Percentiles rank a stretch among this genome's conserved stretches.
These are phyloP conservation scores for Tulasnella sp. DNA, from an alignment of 768 basidiomycete genomes.

Conservation along the genomic window DNA sequence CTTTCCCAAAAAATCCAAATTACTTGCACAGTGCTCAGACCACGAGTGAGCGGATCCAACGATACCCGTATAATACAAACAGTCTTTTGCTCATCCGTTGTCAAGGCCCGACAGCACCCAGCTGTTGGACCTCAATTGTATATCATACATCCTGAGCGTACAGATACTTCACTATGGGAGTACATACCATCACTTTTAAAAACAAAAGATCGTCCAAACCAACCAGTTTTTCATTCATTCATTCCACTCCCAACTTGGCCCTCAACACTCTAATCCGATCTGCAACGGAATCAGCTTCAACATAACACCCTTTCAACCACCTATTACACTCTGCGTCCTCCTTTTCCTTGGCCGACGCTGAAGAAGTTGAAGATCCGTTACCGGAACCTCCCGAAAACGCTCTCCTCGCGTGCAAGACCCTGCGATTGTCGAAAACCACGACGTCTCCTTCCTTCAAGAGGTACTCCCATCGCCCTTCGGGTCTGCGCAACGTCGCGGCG, in stretches of 20 bases:
- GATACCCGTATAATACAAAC: too few relatives aligned
- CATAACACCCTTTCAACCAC: slow-evolving; percentile 78
- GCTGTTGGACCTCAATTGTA: not conserved
- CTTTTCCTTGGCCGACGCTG: slow-evolving; percentile 35
- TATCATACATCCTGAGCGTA: not conserved
- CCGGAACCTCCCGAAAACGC: slow-evolving; percentile 49
- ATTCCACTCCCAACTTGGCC: not conserved
- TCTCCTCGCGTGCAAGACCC: slow-evolving; percentile 80
- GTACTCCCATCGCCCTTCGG: slow-evolving; percentile 48
- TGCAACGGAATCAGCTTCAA: slow-evolving; percentile 51
- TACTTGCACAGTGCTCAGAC: too few relatives aligned
- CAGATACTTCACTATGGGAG: not conserved
- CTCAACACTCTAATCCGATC: slow-evolving; percentile 27
- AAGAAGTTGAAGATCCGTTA: too few relatives aligned
- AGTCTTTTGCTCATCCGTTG: too few relatives aligned
- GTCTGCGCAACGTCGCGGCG: slow-evolving; percentile 47
- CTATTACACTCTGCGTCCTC: slow-evolving; percentile 29
- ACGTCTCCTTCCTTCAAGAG: slow-evolving; percentile 74
- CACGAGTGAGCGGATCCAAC: too few relatives aligned
- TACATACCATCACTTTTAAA: not conserved
- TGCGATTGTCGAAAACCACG: slow-evolving; percentile 85
- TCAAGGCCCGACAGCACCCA: too few relatives aligned
- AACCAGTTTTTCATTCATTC: too few relatives aligned
- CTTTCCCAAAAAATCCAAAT: too few relatives aligned
- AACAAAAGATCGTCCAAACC: not conserved